phyloP scores from a whole-genome alignment of 2,329 filamentous ascomycete genomes.

The Hymenoscyphus fructigenus region DNA sequence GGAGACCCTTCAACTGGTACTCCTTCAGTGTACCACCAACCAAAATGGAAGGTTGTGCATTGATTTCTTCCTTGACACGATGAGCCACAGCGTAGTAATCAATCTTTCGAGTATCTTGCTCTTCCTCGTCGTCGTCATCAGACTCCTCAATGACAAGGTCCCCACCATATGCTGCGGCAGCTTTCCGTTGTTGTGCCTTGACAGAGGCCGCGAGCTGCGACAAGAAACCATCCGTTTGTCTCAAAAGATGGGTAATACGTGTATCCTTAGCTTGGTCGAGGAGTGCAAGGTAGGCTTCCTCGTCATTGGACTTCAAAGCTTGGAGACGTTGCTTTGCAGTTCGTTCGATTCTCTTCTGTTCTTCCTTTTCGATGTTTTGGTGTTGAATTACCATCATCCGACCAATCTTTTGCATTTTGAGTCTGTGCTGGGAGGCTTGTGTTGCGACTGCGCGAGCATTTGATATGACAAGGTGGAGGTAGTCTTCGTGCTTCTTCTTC shows the following conservation, averaged over 20 bases:
- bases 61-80: conserved; percentile 90
- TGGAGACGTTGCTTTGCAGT: conserved; percentile 99
- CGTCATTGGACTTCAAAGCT: conserved; percentile 97
- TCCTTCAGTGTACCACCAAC: conserved; percentile 94
- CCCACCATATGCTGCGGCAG: conserved; percentile 73
- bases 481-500: conserved; percentile 95
- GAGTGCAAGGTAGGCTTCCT: conserved; percentile 97
- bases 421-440: conserved; percentile 64
- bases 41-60: conserved; percentile 76
- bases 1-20: conserved; percentile 96
- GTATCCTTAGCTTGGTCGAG: conserved; percentile 99
- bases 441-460: conserved; percentile 78
- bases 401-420: conserved; percentile 81
- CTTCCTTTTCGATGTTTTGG: conserved; percentile 97
- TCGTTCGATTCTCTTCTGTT: conserved; percentile 96
- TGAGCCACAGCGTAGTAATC: conserved; percentile 99
- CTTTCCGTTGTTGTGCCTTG: conserved; percentile 85
- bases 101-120: conserved; percentile 74
- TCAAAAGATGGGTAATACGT: conserved; percentile 94
- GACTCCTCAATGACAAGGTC: conserved; percentile 57
- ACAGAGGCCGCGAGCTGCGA: conserved; percentile 93
- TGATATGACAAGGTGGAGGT: conserved; percentile 80
- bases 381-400: conserved; percentile 88
- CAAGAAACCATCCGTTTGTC: conserved; percentile 96
- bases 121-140: conserved; percentile 65